phyloP scores from a whole-genome alignment of 768 basidiomycete genomes.

The Chlorophyllum brunneum region DNA sequence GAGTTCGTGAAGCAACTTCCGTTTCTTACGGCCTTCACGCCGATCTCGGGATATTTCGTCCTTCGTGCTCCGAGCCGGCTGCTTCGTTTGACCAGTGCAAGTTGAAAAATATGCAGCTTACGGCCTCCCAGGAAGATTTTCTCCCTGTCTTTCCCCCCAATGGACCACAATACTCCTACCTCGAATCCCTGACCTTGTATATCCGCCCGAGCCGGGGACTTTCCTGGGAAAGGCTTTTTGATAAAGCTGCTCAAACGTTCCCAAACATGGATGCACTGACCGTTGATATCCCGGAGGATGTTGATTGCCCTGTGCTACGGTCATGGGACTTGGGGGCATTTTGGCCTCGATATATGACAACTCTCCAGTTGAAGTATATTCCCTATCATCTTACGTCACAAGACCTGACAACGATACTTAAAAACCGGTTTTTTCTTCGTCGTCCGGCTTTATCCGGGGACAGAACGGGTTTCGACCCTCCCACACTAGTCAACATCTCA shows the following conservation, averaged over 20 bases:
- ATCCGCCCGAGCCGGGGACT: not conserved
- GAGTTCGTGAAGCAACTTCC: too few relatives aligned
- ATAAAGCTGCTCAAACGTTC: not conserved
- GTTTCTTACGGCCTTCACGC: too few relatives aligned
- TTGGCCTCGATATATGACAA: not conserved
- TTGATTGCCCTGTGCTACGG: not conserved
- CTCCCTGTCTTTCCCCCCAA: too few relatives aligned
- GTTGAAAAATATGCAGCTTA: too few relatives aligned
- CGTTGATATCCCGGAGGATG: not conserved
- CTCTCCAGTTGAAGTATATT: not conserved
- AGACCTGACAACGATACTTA: not conserved
- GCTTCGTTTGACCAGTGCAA: too few relatives aligned
- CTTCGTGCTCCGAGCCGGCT: too few relatives aligned
- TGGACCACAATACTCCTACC: not conserved
- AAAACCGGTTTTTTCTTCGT: not conserved
- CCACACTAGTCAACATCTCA: not conserved
- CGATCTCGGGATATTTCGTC: too few relatives aligned
- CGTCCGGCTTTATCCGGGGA: not conserved
- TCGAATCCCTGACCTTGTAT: not conserved
- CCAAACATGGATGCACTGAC: not conserved
- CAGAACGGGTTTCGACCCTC: not conserved
- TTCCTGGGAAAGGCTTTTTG: not conserved
- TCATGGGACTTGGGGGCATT: not conserved
- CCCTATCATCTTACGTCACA: not conserved
- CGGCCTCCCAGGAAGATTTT: too few relatives aligned